Percentiles rank a stretch among this genome's conserved stretches.
These are phyloP conservation scores for Aspergillus amoenus DNA, from an alignment of 2,329 filamentous ascomycete species.

Conservation along the genomic window DNA sequence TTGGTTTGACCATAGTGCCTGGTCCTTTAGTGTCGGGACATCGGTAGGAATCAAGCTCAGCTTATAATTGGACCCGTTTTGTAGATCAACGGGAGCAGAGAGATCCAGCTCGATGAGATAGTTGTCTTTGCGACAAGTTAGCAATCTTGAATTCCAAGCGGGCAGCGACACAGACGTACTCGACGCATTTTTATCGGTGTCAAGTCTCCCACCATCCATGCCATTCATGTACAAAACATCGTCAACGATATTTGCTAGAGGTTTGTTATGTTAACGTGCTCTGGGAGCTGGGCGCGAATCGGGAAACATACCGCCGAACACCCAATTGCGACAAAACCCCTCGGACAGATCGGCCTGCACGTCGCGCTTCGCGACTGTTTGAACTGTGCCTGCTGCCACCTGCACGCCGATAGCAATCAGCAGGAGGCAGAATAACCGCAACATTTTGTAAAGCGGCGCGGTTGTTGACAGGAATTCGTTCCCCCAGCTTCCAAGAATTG, in stretches of 20 bases:
- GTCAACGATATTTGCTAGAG: slow-evolving; percentile 15
- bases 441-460: background rate
- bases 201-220: slow-evolving; percentile 14
- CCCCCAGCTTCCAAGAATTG: background rate
- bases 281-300: background rate
- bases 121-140: background rate
- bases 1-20: slow-evolving; percentile 13
- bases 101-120: slow-evolving; percentile 17
- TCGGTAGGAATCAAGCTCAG: slow-evolving; percentile 7
- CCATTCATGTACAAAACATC: slow-evolving; percentile 15
- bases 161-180: slow-evolving; percentile 1
- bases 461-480: background rate
- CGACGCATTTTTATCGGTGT: slow-evolving; percentile 8
- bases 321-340: slow-evolving; percentile 19
- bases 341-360: slow-evolving; percentile 7
- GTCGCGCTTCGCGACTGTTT: background rate
- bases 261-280: background rate
- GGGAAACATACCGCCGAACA: slow-evolving; percentile 14
- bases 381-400: background rate
- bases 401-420: background rate
- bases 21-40: slow-evolving; percentile 15
- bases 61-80: slow-evolving; percentile 16
- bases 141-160: background rate
- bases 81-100: background rate
- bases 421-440: background rate